These are phyloP conservation scores for Thelonectria olida DNA, from an alignment of 2,329 filamentous ascomycete species.

Conservation along the genomic window DNA sequence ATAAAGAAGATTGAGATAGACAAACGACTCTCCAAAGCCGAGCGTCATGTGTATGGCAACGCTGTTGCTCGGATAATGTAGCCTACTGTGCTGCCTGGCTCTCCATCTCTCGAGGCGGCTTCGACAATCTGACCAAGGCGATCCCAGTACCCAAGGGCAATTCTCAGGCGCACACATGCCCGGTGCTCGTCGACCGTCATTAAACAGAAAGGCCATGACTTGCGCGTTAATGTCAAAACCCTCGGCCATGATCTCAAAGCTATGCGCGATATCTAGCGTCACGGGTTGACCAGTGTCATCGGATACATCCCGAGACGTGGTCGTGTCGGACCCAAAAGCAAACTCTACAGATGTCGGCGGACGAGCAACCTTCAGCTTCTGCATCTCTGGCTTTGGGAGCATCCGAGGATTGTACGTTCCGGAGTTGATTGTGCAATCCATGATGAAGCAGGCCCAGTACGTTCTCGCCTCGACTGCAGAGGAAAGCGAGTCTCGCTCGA, in stretches of 20 bases:
- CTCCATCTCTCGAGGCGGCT: slow-evolving; percentile 48
- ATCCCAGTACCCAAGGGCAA: slow-evolving; percentile 50
- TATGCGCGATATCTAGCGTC: slow-evolving; percentile 24
- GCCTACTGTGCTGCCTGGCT: slow-evolving; percentile 43
- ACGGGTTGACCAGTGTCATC: background rate
- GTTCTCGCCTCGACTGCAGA: slow-evolving; percentile 49
- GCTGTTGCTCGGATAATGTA: slow-evolving; percentile 48
- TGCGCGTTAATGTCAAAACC: slow-evolving; percentile 55
- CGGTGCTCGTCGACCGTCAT: slow-evolving; percentile 51
- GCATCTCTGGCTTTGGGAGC: slow-evolving; percentile 47
- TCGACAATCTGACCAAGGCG: slow-evolving; percentile 46
- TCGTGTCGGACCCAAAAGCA: slow-evolving; percentile 46
- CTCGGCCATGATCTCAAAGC: slow-evolving; percentile 48
- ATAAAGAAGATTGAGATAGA: slow-evolving; percentile 54
- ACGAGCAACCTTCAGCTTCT: slow-evolving; percentile 44
- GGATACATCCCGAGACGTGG: accelerated
- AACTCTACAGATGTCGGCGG: slow-evolving; percentile 49
- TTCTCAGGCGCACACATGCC: slow-evolving; percentile 50
- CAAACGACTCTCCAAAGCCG: slow-evolving; percentile 52
- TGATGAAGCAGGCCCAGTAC: slow-evolving; percentile 57
- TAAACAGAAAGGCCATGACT: slow-evolving; percentile 53
- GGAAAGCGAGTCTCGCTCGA: slow-evolving; percentile 20
- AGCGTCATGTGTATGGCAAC: slow-evolving; percentile 51
- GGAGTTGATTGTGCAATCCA: slow-evolving; percentile 55
- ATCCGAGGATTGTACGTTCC: slow-evolving; percentile 51